Base-by-base conservation (phyloP, 1,139 yeast species). In the Candida sp. region DNA sequence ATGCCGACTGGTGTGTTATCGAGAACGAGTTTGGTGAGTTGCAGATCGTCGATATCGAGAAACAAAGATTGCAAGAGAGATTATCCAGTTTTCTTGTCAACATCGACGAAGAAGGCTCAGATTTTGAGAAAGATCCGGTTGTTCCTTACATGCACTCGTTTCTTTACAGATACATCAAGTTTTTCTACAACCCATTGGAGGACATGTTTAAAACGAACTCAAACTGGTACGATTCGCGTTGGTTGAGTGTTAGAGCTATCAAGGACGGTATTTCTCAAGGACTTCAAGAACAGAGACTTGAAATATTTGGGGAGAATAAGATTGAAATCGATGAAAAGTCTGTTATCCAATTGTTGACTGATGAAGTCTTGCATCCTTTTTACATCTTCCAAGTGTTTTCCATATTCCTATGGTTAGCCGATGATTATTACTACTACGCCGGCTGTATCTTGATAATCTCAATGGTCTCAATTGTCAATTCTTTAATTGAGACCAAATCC, bases 1-100 rank as follows among this genome's bases (percentile, higher is more conserved):
- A 78, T 53, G 89, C 98, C 33, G 96, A 91, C 61, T 91, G 98
- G 96, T 88, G 94, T 37, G 97, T 92, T 17, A 79, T 96, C 42
- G 99, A 94, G 64, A 96, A 91, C 59, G 98, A 93, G 65, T 88
- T 85, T 78, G 98, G 98, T 31, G 97, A 91, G 60, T 77, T 94
- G 56, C 78, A 82, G 28, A 80, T 88, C 12, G 80, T 84, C 4
- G 68, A 73, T 5, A 83, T 94, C 17, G 62, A 71, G 2, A 80
- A 86, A 58, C 72, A 72, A 43, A 79, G 88, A 73, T 90, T 86
- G 62, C 84, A 88, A 59, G 84, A 90, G 59, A 78, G 90, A 17
- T 66, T 93, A 43, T 88, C 96, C 1, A 81, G 88, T 1, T 83
- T 89, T 43, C 79, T 94, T 59, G 77, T 69, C 40, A 34, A 26